These are phyloP conservation scores for Yarrowia bubula DNA, from an alignment of 805 yeast genomes.

Conservation along the genomic window DNA sequence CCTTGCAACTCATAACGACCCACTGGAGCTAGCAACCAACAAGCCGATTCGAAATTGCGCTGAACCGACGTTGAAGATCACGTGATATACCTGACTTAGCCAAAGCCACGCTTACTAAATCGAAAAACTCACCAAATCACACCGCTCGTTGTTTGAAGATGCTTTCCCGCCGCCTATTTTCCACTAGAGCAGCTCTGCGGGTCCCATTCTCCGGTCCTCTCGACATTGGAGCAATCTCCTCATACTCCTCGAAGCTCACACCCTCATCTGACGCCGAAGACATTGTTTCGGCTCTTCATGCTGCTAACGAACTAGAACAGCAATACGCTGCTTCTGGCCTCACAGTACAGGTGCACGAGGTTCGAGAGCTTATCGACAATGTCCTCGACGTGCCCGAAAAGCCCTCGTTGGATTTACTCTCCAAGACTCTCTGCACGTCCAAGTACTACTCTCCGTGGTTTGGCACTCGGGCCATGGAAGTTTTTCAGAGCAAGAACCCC, in stretches of 20 bases:
- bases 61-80: no score
- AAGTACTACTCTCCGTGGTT: conserved; percentile 3
- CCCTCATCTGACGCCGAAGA: neutral
- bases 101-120: no score
- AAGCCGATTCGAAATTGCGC: no score
- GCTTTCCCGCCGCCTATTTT: conserved; percentile 6
- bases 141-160: neutral
- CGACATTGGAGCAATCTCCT: neutral
- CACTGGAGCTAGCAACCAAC: no score
- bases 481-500: neutral
- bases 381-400: neutral
- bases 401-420: neutral
- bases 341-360: neutral
- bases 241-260: neutral
- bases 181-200: neutral
- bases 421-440: neutral
- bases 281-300: conserved; percentile 8
- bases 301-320: conserved; percentile 11
- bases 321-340: neutral
- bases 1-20: no score
- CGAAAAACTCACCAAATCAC: no score
- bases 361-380: neutral
- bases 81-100: no score
- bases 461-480: conserved; percentile 19
- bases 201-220: conserved; percentile 12